Evolutionary conservation across 495 filamentous ascomycete species (phyloP).

Genomic region (Trichoderma erinaceum): DNA sequence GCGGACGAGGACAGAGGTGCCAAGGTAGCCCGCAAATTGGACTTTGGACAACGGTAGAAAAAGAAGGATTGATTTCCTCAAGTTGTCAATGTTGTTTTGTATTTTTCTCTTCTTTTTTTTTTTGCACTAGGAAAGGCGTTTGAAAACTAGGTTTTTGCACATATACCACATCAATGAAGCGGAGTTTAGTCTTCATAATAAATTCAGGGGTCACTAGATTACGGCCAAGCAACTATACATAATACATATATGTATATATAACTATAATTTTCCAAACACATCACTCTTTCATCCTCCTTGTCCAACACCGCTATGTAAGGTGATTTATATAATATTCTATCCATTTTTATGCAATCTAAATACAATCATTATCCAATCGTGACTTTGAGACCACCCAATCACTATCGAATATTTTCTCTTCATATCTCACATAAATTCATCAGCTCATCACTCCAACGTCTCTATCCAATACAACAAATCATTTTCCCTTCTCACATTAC

Average conservation of each 20-base stretch:
- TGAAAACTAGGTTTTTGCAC: not conserved
- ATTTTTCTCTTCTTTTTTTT: not conserved
- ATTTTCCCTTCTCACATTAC: slow-evolving; percentile 59
- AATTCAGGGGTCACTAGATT: not conserved
- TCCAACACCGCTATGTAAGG: no score
- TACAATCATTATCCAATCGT: not conserved
- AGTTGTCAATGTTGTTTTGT: not conserved
- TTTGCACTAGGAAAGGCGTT: not conserved
- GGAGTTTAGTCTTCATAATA: not conserved
- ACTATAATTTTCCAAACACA: no score
- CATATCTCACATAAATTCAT: slow-evolving; percentile 9
- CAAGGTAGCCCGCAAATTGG: slow-evolving; percentile 79
- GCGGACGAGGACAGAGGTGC: slow-evolving; percentile 53
- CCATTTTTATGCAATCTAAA: not conserved
- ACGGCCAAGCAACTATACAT: not conserved
- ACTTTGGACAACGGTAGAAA: slow-evolving; percentile 58
- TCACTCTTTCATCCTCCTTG: no score
- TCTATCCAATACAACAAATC: slow-evolving; percentile 9
- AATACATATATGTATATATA: not conserved
- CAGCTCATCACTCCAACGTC: not conserved
- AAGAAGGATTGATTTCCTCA: not conserved
- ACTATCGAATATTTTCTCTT: not conserved
- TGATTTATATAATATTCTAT: not conserved
- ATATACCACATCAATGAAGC: not conserved
- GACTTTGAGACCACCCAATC: not conserved